phyloP scores from a whole-genome alignment of 1,284 basidiomycete genomes.

The Melampsora larici-populina region DNA sequence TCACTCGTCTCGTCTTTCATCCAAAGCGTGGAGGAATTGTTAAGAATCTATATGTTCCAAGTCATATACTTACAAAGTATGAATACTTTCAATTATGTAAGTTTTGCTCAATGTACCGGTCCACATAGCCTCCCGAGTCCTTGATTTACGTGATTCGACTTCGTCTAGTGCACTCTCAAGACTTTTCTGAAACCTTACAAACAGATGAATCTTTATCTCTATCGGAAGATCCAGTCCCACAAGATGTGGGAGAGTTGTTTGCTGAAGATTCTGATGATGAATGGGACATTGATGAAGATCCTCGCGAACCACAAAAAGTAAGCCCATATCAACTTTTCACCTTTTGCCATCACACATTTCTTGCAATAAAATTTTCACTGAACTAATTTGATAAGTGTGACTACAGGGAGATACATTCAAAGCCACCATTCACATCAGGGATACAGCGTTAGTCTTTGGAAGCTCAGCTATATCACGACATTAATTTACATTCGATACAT shows the following conservation, averaged over 20 bases:
- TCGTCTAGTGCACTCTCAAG: neutral
- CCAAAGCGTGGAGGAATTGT: neutral
- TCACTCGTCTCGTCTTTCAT: neutral
- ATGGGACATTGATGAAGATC: constrained; percentile 6
- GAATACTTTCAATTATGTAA: constrained; percentile 1
- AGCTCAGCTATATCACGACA: neutral
- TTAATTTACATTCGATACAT: neutral
- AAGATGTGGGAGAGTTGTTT: neutral
- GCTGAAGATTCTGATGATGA: neutral
- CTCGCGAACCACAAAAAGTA: neutral
- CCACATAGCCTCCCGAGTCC: neutral
- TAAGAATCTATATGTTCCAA: constrained; percentile 1
- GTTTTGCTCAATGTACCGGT: neutral
- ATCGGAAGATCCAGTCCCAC: neutral
- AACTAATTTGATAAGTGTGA: neutral
- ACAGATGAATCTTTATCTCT: neutral
- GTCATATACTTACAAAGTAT: neutral
- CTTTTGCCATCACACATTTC: neutral
- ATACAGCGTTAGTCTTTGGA: neutral
- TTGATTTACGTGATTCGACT: neutral
- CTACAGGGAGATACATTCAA: neutral
- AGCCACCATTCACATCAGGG: neutral
- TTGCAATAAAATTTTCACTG: neutral
- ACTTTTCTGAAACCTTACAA: neutral
- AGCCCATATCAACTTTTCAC: neutral